Evolutionary conservation across 1,139 yeast genomes (phyloP).

Genomic region (Yamadazyma triangularis): DNA sequence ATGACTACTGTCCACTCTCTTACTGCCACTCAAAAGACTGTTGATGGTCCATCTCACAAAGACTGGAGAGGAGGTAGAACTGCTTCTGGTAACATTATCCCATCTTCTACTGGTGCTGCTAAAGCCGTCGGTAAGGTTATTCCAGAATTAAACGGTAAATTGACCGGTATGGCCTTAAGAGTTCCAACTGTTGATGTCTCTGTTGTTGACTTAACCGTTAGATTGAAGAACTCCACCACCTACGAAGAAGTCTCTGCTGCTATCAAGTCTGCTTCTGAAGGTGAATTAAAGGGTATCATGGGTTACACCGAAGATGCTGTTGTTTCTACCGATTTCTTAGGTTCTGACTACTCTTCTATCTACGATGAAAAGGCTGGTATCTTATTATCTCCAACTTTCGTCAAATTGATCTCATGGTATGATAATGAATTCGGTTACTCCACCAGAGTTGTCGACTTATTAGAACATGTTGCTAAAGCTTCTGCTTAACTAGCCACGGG

Average conservation of each 20-base stretch:
- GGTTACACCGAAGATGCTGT: constrained; percentile 87
- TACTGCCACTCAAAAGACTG: constrained; percentile 89
- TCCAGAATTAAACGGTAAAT: constrained; percentile 83
- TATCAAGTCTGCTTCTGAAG: constrained; percentile 66
- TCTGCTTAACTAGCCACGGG: constrained; percentile 21
- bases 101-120: constrained; percentile 91
- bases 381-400: constrained; percentile 75
- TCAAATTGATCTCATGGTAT: constrained; percentile 86
- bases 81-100: constrained; percentile 86
- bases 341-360: constrained; percentile 74
- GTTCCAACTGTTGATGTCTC: constrained; percentile 87
- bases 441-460: constrained; percentile 84
- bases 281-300: constrained; percentile 67
- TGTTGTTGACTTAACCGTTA: constrained; percentile 47
- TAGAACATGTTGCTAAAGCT: constrained; percentile 64
- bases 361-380: constrained; percentile 86
- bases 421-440: constrained; percentile 92
- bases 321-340: constrained; percentile 80
- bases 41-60: constrained; percentile 89
- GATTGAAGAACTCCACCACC: constrained; percentile 64
- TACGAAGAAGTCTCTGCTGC: constrained; percentile 74
- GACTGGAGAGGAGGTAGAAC: constrained; percentile 96
- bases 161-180: constrained; percentile 86
- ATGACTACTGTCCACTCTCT: constrained; percentile 91
- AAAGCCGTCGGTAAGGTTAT: constrained; percentile 91